Base-by-base conservation (phyloP, 805 yeast species). In the Candida ficus region DNA sequence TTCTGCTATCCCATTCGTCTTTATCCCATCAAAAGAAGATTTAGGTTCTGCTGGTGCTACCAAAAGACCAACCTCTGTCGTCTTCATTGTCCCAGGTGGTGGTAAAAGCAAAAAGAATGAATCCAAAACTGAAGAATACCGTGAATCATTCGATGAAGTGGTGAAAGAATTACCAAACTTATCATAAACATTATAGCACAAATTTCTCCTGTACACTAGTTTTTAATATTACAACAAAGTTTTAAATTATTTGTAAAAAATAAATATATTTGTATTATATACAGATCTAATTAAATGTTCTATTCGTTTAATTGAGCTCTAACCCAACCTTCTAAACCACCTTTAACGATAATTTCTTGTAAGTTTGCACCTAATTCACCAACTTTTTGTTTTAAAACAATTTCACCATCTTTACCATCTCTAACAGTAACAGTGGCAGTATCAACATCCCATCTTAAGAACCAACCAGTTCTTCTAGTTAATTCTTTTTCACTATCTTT, bases 271-370 rank as follows among this genome's bases (percentile, higher is more conserved):
- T 28, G 16, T 23, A 14, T 23, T 32, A 32, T 20, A 33, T 18
- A 25, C 30, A 19, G 23, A 20, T 31, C 33, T 19, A 4, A 9
- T 4, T 7, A 23, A 22, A 11, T 7, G 3, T 20, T 34, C 36
- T 36, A 36, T 28, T 43, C 39, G 9, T 43, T 56, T 48, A 82
- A 66, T 61, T 87, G 83, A 17, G 89, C 71, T 63, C 75, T 84
- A 43, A 93, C 97, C 99, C 99, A 93, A 31, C 95, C 95, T 73
- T 93, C 99, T 43, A 93, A 77, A 42, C 99, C 99, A 36, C 99
- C 99, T 62, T 88, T 83, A 48, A 91, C 90, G 50, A 93, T 93
- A 56, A 93, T 93, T 53, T 93, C 99, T 68, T 93, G 99, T 60
- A 93, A 73, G 63, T 90, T 90, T 41, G 89, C 80, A 49, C 99